These are phyloP conservation scores for Phytophthora capsici DNA, from an alignment of 352 stramenopile genomes.

Conservation along the genomic window DNA sequence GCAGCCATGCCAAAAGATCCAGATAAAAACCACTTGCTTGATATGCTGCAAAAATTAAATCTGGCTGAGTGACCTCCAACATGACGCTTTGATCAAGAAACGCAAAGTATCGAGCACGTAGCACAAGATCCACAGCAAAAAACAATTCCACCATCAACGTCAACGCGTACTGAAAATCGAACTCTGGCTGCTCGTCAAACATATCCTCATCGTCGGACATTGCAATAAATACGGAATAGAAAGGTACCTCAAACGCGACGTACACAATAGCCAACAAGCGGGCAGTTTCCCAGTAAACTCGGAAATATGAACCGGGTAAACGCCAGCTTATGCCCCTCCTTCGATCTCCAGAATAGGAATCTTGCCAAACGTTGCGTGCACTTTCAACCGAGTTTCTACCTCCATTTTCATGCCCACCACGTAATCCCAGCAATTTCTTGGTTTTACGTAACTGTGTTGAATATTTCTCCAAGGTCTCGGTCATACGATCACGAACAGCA, in stretches of 20 bases:
- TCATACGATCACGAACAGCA: slow-evolving; percentile 49
- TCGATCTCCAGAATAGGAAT: slow-evolving; percentile 3
- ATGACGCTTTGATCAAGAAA: slow-evolving; percentile 67
- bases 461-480: slow-evolving; percentile 60
- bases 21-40: slow-evolving; percentile 57
- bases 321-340: slow-evolving; percentile 40
- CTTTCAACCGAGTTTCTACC: slow-evolving; percentile 10
- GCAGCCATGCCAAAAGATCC: slow-evolving; percentile 55
- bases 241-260: slow-evolving; percentile 72
- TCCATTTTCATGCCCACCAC: slow-evolving; percentile 41
- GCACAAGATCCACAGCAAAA: slow-evolving; percentile 58
- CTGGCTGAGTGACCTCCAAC: slow-evolving; percentile 54
- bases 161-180: slow-evolving; percentile 43
- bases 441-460: slow-evolving; percentile 77
- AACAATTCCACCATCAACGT: slow-evolving; percentile 58
- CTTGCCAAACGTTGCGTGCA: slow-evolving; percentile 3
- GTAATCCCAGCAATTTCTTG: slow-evolving; percentile 74
- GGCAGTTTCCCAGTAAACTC: slow-evolving; percentile 61
- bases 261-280: slow-evolving; percentile 58
- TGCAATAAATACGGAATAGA: slow-evolving; percentile 75
- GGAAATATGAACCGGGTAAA: slow-evolving; percentile 57
- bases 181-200: slow-evolving; percentile 44
- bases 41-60: slow-evolving; percentile 63
- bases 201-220: slow-evolving; percentile 60
- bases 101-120: slow-evolving; percentile 58